Evolutionary conservation across 192 early-diverging fungal genomes (phyloP).

Genomic region (Coemansia aciculifera): DNA sequence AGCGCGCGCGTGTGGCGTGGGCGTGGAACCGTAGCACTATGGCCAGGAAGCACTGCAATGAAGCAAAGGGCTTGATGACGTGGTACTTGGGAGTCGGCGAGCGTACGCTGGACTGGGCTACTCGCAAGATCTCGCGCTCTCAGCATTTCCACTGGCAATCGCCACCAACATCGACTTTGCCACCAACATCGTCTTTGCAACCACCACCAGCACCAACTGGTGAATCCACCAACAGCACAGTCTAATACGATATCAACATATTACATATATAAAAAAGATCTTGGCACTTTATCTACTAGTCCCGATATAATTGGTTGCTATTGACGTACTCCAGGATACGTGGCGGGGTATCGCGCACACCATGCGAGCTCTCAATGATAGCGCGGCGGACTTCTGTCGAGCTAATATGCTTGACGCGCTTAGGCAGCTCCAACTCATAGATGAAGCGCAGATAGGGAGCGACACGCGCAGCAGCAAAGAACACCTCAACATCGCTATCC

Average conservation of each 20-base stretch:
- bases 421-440: conserved; percentile 46
- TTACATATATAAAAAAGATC: no score
- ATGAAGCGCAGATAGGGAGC: conserved; percentile 24
- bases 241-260: no score
- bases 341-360: conserved; percentile 47
- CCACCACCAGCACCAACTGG: background rate
- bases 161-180: background rate
- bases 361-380: conserved; percentile 36
- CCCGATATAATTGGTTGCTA: conserved; percentile 36
- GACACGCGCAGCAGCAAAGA: conserved; percentile 30
- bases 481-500: conserved; percentile 36
- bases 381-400: conserved; percentile 41
- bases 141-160: conserved; percentile 23
- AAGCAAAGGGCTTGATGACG: background rate
- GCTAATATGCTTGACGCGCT: conserved; percentile 47
- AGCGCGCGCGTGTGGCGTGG: background rate
- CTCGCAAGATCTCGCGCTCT: conserved; percentile 22
- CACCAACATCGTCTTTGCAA: background rate
- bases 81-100: conserved; percentile 48
- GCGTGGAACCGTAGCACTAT: background rate
- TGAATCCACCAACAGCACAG: background rate
- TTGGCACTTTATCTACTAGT: background rate
- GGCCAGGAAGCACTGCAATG: background rate
- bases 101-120: conserved; percentile 48
- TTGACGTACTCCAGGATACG: conserved; percentile 49